phyloP scores from a whole-genome alignment of 257 asterid species.

The Thymus mandschuricus region DNA sequence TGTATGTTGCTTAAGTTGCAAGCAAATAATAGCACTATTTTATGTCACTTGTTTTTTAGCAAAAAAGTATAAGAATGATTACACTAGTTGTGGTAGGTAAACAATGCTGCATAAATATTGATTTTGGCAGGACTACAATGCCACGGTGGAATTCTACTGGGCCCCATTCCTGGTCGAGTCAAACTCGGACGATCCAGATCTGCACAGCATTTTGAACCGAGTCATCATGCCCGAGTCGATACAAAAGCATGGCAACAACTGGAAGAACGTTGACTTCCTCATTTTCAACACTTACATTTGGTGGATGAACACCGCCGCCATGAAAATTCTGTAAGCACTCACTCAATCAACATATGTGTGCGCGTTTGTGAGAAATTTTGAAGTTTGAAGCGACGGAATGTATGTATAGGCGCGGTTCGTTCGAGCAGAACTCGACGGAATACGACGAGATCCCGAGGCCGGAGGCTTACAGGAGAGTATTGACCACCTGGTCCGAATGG shows the following conservation, averaged over 20 bases:
- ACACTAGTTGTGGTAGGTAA: neutral
- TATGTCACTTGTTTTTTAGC: slow-evolving; percentile 1
- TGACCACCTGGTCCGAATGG: slow-evolving; percentile 85
- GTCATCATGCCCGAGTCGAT: slow-evolving; percentile 87
- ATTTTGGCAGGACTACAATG: slow-evolving; percentile 69
- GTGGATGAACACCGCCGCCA: slow-evolving; percentile 90
- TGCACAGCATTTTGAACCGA: slow-evolving; percentile 81
- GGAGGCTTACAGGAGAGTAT: slow-evolving; percentile 62
- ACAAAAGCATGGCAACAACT: slow-evolving; percentile 65
- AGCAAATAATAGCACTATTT: neutral
- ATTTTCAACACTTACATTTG: slow-evolving; percentile 86
- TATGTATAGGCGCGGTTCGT: slow-evolving; percentile 65
- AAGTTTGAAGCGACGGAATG: slow-evolving; percentile 7
- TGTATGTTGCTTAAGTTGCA: slow-evolving; percentile 21
- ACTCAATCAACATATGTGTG: too few species aligned
- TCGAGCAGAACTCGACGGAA: slow-evolving; percentile 64
- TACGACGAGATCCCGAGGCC: slow-evolving; percentile 71
- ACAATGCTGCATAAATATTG: too few species aligned
- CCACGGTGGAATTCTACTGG: slow-evolving; percentile 91
- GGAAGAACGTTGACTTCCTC: slow-evolving; percentile 82
- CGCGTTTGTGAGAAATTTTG: too few species aligned
- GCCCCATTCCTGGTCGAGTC: slow-evolving; percentile 90
- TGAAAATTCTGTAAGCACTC: slow-evolving; percentile 69
- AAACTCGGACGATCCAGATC: slow-evolving; percentile 77
- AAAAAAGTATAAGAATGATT: neutral